Evolutionary conservation across 768 basidiomycete species (phyloP).

Genomic region (Termitomyces sp.): DNA sequence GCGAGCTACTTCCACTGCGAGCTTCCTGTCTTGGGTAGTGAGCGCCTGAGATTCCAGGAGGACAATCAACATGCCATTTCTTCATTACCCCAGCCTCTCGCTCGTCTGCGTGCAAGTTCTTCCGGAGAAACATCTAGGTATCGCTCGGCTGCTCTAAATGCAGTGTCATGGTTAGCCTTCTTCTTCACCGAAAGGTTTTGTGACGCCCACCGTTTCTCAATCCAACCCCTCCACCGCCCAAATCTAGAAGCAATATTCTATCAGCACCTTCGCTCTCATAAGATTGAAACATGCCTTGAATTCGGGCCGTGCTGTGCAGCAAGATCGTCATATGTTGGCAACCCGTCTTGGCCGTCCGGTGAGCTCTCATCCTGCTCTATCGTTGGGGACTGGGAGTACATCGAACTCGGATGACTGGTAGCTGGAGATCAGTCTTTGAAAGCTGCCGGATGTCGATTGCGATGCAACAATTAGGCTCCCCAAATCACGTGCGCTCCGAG

Average conservation of each 20-base stretch:
- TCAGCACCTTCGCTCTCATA: neutral
- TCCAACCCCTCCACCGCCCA: constrained; percentile 83
- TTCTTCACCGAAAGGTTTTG: neutral
- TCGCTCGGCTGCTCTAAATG: constrained; percentile 72
- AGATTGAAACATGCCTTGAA: constrained; percentile 49
- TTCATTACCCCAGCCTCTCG: constrained; percentile 66
- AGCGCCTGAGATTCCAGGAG: neutral
- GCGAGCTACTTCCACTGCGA: neutral
- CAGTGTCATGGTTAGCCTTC: constrained; percentile 1
- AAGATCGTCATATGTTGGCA: constrained; percentile 81
- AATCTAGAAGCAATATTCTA: constrained; percentile 43
- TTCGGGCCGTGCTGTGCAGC: constrained; percentile 72
- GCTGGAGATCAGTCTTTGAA: neutral
- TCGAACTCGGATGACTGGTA: constrained; percentile 5
- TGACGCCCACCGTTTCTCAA: constrained; percentile 70
- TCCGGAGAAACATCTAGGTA: constrained; percentile 61
- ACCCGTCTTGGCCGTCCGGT: constrained; percentile 38
- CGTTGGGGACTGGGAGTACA: constrained; percentile 15
- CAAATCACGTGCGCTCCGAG: neutral
- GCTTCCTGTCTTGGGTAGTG: neutral
- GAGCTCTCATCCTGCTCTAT: constrained; percentile 39
- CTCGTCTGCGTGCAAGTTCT: constrained; percentile 48
- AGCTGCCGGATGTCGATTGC: constrained; percentile 1
- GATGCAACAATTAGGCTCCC: neutral
- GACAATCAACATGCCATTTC: constrained; percentile 16